phyloP scores from a whole-genome alignment of 257 asterid genomes.

The Solanum megistacrolobum region DNA sequence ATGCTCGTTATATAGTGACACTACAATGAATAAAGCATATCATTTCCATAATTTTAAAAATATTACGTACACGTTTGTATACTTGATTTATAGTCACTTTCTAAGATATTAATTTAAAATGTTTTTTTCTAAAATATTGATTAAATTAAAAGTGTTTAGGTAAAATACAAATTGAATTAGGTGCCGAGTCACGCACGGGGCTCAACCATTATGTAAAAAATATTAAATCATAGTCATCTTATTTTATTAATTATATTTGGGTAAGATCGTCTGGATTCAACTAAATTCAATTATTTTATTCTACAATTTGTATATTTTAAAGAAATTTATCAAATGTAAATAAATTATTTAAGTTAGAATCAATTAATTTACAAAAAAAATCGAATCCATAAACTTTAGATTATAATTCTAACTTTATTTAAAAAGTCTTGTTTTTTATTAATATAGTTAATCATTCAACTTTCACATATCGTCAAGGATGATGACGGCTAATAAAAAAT shows the following conservation, averaged over 20 bases:
- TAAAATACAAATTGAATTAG: background rate
- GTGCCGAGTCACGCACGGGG: background rate
- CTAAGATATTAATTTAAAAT: background rate
- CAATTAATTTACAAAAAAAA: background rate
- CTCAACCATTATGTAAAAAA: background rate
- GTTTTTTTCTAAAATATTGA: background rate
- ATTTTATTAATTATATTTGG: background rate
- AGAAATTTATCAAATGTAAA: background rate
- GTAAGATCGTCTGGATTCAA: accelerated
- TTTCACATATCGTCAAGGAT: background rate
- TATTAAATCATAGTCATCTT: background rate
- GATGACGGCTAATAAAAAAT: background rate
- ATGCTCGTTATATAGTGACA: background rate
- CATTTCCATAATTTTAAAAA: background rate
- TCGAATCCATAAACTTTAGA: background rate
- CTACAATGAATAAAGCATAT: background rate
- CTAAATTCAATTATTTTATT: background rate
- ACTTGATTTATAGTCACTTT: background rate
- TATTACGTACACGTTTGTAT: background rate
- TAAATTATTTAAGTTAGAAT: background rate
- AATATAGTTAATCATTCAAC: background rate
- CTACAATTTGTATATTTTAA: background rate
- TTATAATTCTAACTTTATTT: background rate
- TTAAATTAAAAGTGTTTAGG: background rate
- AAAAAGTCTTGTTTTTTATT: background rate